phyloP scores from a whole-genome alignment of 768 basidiomycete species.

The Lactifluus pinguis region DNA sequence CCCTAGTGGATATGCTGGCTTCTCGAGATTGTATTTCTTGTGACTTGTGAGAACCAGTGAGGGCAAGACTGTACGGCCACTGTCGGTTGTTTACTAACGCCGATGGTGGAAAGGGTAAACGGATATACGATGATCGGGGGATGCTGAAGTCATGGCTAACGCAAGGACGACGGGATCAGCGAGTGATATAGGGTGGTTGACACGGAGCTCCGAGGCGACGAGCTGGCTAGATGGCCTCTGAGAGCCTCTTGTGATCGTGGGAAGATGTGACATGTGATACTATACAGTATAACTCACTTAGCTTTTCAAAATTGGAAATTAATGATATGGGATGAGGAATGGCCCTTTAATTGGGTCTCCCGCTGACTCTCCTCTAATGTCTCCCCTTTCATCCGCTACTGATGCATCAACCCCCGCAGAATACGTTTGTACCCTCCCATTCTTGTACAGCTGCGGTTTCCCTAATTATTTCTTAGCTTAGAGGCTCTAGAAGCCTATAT shows the following conservation, averaged over 20 bases:
- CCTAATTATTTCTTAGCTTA: constrained; percentile 29
- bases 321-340: neutral
- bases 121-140: neutral
- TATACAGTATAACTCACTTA: neutral
- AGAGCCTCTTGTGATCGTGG: neutral
- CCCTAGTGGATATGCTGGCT: constrained; percentile 3
- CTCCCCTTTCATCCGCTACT: neutral
- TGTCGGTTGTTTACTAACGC: neutral
- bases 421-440: constrained; percentile 1
- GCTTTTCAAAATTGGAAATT: neutral
- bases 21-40: neutral
- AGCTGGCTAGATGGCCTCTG: neutral
- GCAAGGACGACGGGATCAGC: neutral
- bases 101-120: constrained; percentile 2
- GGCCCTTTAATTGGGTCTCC: neutral
- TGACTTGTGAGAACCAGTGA: too few relatives aligned
- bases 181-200: constrained; percentile 3
- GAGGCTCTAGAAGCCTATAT: constrained; percentile 64
- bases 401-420: neutral
- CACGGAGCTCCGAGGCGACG: constrained; percentile 2
- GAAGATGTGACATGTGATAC: neutral
- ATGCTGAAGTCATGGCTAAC: neutral
- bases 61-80: too few relatives aligned
- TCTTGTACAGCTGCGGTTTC: too few relatives aligned
- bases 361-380: neutral